Conservation (phyloP, 495 filamentous ascomycete genomes). For the Stereocaulon alpinum region DNA sequence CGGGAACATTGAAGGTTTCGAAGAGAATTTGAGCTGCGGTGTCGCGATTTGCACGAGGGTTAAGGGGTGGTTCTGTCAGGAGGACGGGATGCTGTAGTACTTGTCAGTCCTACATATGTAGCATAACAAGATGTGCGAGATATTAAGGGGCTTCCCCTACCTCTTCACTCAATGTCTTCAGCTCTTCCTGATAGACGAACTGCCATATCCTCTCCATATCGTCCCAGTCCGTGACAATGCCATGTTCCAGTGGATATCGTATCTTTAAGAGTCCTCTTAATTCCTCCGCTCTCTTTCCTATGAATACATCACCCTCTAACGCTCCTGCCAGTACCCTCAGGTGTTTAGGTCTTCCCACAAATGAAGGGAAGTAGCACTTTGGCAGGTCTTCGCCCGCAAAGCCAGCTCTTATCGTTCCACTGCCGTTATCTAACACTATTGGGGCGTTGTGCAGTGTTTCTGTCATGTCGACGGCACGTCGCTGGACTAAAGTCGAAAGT, state of each 20-base stretch:
- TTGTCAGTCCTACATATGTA: neutral
- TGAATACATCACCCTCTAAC: conserved; percentile 94
- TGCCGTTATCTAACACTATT: conserved; percentile 98
- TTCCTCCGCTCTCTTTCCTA: conserved; percentile 86
- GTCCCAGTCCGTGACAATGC: conserved; percentile 98
- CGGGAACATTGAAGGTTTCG: conserved; percentile 97
- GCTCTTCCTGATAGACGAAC: conserved; percentile 66
- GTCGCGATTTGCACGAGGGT: conserved; percentile 91
- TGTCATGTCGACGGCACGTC: conserved; percentile 44
- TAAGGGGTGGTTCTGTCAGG: conserved; percentile 92
- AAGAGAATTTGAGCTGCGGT: conserved; percentile 96
- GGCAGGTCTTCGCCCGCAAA: conserved; percentile 94
- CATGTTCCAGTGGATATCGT: conserved; percentile 89
- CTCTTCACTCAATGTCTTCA: conserved; percentile 96
- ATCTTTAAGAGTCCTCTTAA: conserved; percentile 91
- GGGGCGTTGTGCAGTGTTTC: conserved; percentile 92
- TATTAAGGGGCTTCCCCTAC: conserved; percentile 33
- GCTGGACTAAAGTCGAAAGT: neutral
- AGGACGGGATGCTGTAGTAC: conserved; percentile 73
- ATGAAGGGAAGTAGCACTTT: conserved; percentile 96
- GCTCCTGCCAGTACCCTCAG: conserved; percentile 90
- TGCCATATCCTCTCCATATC: conserved; percentile 99
- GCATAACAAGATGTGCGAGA: neutral
- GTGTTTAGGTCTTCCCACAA: conserved; percentile 94
- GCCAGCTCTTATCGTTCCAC: conserved; percentile 91